Percentiles rank a stretch among this genome's conserved stretches.
phyloP scores from a whole-genome alignment of 2,329 filamentous ascomycete genomes.

The Ophiostoma fasciatum region DNA sequence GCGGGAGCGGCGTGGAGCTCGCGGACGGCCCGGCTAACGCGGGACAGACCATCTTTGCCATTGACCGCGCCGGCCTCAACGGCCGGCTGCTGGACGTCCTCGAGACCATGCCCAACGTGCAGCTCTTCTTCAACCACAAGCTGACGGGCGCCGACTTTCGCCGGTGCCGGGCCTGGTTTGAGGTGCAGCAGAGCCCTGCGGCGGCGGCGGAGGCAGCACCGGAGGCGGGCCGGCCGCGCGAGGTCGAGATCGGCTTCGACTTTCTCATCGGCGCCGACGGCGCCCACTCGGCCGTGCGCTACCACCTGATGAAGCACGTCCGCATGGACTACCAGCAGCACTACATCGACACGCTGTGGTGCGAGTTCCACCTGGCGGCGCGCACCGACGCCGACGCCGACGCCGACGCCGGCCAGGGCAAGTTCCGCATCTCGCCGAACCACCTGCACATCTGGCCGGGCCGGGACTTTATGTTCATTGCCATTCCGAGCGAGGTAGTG shows the following conservation, averaged over 20 bases:
- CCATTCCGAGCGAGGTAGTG: conserved; percentile 65
- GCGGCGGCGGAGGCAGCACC: background rate
- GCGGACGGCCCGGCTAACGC: too few relatives aligned
- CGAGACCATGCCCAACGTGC: conserved; percentile 75
- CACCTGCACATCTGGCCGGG: conserved; percentile 97
- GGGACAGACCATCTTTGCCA: conserved; percentile 61
- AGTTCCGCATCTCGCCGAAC: conserved; percentile 74
- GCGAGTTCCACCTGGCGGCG: conserved; percentile 74
- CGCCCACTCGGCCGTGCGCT: conserved; percentile 80
- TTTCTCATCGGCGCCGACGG: conserved; percentile 90
- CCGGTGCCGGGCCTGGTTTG: conserved; percentile 73
- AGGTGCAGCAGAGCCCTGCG: conserved; percentile 30
- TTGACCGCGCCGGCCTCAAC: conserved; percentile 75
- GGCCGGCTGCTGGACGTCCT: conserved; percentile 70
- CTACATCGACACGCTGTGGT: conserved; percentile 96
- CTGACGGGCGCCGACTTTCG: conserved; percentile 79
- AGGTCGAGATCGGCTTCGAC: conserved; percentile 79
- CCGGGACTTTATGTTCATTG: conserved; percentile 94
- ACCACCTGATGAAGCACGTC: conserved; percentile 90
- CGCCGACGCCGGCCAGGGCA: conserved; percentile 20
- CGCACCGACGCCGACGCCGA: conserved; percentile 16
- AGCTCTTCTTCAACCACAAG: conserved; percentile 85
- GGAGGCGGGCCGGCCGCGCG: conserved; percentile 34
- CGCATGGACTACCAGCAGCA: conserved; percentile 84
- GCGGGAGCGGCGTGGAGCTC: too few relatives aligned